These are phyloP conservation scores for Debaryomyces udenii DNA, from an alignment of 1,139 yeast genomes.

Conservation along the genomic window DNA sequence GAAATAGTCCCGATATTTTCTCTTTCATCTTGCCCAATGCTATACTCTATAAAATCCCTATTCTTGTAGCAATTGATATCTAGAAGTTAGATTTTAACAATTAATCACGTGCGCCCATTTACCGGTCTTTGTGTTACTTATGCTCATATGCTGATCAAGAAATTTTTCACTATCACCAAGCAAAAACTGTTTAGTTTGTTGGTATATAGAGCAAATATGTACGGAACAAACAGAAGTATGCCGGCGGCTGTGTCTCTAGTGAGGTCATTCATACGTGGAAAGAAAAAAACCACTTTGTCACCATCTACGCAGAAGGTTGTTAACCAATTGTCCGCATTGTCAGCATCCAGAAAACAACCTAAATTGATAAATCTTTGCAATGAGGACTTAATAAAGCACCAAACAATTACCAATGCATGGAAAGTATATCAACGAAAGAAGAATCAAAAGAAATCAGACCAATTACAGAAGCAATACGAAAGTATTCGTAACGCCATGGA, in stretches of 20 bases:
- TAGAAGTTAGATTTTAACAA: too few species aligned
- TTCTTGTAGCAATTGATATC: constrained; percentile 1
- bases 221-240: constrained; percentile 4
- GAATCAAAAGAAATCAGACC: constrained; percentile 44
- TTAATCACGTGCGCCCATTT: too few species aligned
- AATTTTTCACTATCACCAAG: constrained; percentile 6
- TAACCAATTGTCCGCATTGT: constrained; percentile 79
- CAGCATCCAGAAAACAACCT: constrained; percentile 89
- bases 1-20: constrained; percentile 4
- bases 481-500: constrained; percentile 75
- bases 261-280: constrained; percentile 36
- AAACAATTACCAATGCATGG: constrained; percentile 87
- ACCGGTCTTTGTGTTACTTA: constrained; percentile 3
- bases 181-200: neutral
- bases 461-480: constrained; percentile 63
- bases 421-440: constrained; percentile 56
- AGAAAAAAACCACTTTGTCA: constrained; percentile 41
- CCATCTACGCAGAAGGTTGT: constrained; percentile 68
- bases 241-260: constrained; percentile 1
- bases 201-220: neutral
- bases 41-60: neutral
- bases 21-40: constrained; percentile 3
- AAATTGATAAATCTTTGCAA: constrained; percentile 70
- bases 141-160: constrained; percentile 4
- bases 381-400: constrained; percentile 86